Evolutionary conservation across 495 filamentous ascomycete species (phyloP), one percentile per base, ranked within the genome.

Genomic region (Parathielavia hyrcaniae): DNA sequence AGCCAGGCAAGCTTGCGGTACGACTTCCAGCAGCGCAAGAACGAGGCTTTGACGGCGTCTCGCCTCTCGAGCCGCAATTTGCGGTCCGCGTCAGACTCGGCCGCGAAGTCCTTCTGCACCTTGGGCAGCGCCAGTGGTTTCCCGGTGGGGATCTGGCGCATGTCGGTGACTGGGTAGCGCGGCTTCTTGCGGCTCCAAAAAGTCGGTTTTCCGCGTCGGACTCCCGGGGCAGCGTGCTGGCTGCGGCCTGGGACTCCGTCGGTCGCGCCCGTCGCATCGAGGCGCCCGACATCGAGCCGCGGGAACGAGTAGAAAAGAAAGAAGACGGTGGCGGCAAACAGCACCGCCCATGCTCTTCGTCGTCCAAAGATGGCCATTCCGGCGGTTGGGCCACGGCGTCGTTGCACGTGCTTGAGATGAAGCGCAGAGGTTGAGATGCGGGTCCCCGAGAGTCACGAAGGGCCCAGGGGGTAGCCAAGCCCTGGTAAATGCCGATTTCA

Each of bases 1-100:
- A 84, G 71, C 85, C 90, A 95, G 5, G 91, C 90, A 66, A 83
- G 72, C 7, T 77, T 67, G 67, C 83, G 87, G 64, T 96, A 96
- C 48, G 86, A 83, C 39, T 78, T 77, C 90, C 91, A 96, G 26
- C 84, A 79, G 64, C 87, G 86, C 45, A 80, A 57, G 58, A 95
- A 90, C 11, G 84, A 81, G 9, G 81, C 71, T 64, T 85, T 88
- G 12, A 96, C 83, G 75, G 75, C 67, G 14, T 47, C 39, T 30
- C 62, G 69, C 1, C 68, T 38, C 38, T 62, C 23, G n/a, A 66
- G 86, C 80, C 69, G 66, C 17, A 57, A 23, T 14, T 55, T 77
- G 50, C 68, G 70, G 14, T 65, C 66, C 13, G 58, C 22, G 16
- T 50, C 46, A 34, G 63, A 67, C 50, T 78, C 75, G 17, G 65